Base-by-base conservation (phyloP, 2,329 filamentous ascomycete genomes). In the Fusarium buxicola region DNA sequence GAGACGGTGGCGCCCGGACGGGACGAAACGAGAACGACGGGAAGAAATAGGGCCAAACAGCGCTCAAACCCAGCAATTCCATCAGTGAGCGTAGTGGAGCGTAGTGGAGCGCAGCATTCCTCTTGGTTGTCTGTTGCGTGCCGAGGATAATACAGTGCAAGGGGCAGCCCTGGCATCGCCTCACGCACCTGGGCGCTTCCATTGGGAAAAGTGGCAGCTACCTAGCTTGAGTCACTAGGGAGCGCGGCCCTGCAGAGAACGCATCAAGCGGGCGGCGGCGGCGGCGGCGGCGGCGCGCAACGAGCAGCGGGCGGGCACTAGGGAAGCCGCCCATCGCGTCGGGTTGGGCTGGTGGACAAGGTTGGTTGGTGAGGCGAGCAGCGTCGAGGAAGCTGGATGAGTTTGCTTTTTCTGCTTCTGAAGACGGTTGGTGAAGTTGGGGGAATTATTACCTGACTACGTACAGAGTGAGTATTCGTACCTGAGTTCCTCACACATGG, bases 231-330 rank as follows among this genome's bases (percentile, higher is more conserved):
- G 24, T 28, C 31, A 24, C 36, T 55, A 51, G 31, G 52, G 27
- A 18, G 39, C 49, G n/a, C 39, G 34, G 21, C 32, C 27, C 32
- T 35, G 40, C 52, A 52, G 43, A 28, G 21, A 50, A 53, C 34
- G 51, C 30, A 50, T 49, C 35, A 55, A 44, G 45, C 40, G 48
- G 50, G 39, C 41, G 36, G 38, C 40, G 51, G 50, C 46, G 36
- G 58, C 45, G 61, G 48, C 50, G 59, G 60, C 46, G 47, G 36
- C 48, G 43, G 51, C 46, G 50, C 35, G 24, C 55, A 54, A 41
- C 36, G 39, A 68, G 49, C 53, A 65, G 53, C 27, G 38, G 46
- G 57, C 68, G 68, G 68, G 63, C 68, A 69, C 68, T 71, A 71
- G 60, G 63, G 44, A 69, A 67, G 52, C 58, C 59, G 49, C 32